Evolutionary conservation across 768 basidiomycete species (phyloP).

Genomic region (Tulasnella sp.): DNA sequence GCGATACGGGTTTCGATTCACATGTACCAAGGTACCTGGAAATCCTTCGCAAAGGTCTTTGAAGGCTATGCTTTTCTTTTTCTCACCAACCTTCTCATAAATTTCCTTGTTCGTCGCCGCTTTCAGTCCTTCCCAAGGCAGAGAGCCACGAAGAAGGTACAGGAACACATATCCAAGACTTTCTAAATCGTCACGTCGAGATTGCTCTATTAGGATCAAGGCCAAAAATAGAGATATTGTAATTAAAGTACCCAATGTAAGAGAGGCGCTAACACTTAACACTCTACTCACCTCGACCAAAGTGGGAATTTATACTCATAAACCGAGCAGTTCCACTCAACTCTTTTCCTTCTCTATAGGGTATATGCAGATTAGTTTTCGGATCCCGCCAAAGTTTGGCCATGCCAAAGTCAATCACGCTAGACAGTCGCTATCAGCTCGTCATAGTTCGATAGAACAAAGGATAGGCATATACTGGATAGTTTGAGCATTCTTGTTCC

Average conservation of each 20-base stretch:
- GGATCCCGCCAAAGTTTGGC: no score
- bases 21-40: conserved; percentile 57
- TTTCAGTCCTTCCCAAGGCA: conserved; percentile 10
- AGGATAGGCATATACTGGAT: no score
- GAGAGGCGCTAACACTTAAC: conserved; percentile 1
- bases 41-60: conserved; percentile 92
- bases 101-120: conserved; percentile 98
- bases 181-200: conserved; percentile 12
- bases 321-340: no score
- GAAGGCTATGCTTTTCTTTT: conserved; percentile 90
- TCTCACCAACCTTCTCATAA: conserved; percentile 99
- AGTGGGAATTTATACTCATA: no score
- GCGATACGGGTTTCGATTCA: background rate
- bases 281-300: conserved; percentile 46
- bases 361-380: no score
- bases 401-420: background rate
- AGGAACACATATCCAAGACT: conserved; percentile 3
- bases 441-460: background rate
- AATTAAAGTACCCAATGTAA: conserved; percentile 8
- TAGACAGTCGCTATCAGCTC: background rate
- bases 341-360: no score
- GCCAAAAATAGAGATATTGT: background rate
- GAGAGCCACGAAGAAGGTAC: conserved; percentile 6
- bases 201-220: conserved; percentile 22
- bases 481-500: no score